These are phyloP conservation scores for Cladosporium colombiae DNA, from an alignment of 2,329 filamentous ascomycete species.

Conservation along the genomic window DNA sequence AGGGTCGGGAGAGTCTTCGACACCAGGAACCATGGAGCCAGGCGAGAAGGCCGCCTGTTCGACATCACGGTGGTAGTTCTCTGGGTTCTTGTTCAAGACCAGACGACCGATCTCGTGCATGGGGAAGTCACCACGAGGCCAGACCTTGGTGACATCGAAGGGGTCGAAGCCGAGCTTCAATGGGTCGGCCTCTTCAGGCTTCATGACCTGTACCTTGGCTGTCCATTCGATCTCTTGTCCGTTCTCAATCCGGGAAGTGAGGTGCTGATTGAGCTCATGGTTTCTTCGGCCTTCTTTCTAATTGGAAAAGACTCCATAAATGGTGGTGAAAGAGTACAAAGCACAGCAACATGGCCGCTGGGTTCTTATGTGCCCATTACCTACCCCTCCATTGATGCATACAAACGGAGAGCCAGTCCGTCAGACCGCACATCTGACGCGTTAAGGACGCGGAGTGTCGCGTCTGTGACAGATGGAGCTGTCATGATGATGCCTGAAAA, in stretches of 20 bases:
- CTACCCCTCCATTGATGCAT: neutral
- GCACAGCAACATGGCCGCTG: neutral
- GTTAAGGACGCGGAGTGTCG: conserved; percentile 1
- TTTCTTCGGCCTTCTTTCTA: neutral
- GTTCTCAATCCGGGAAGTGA: conserved; percentile 38
- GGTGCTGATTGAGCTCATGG: conserved; percentile 15
- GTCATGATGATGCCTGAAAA: conserved; percentile 15
- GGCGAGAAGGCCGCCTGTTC: conserved; percentile 56
- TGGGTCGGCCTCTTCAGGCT: conserved; percentile 48
- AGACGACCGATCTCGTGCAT: conserved; percentile 53
- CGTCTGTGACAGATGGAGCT: conserved; percentile 10
- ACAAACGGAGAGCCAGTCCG: neutral
- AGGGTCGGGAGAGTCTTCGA: conserved; percentile 52
- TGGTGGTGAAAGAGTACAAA: neutral
- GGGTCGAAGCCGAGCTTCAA: conserved; percentile 55
- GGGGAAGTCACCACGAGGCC: conserved; percentile 52
- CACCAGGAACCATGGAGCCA: conserved; percentile 53
- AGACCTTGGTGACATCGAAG: conserved; percentile 57
- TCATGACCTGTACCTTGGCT: conserved; percentile 49
- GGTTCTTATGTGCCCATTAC: neutral
- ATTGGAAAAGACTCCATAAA: conserved; percentile 10
- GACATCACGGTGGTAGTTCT: conserved; percentile 54
- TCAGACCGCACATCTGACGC: conserved; percentile 11
- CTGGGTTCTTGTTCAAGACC: conserved; percentile 56
- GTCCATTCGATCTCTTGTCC: conserved; percentile 48